Conservation (phyloP, 257 asterid genomes). For the Ligustrum vulgare region DNA sequence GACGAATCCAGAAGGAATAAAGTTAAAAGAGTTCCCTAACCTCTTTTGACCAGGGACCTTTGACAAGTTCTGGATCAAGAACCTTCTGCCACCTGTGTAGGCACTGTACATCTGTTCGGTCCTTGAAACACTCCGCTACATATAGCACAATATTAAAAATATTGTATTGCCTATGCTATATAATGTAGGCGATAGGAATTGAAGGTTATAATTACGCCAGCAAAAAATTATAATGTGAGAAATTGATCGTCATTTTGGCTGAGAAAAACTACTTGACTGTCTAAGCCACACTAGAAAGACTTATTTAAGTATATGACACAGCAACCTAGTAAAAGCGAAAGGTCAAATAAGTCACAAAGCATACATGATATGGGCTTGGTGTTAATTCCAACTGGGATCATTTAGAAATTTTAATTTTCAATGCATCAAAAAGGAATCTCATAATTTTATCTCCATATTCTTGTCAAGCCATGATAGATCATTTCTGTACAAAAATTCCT, state of each 20-base stretch:
- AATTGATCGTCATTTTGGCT: constrained; percentile 8
- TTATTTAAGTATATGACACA: neutral
- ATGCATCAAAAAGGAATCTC: neutral
- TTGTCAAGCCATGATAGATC: neutral
- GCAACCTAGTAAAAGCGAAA: neutral
- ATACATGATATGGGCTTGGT: neutral
- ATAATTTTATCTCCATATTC: neutral
- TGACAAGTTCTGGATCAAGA: constrained; percentile 90
- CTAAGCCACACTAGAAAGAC: neutral
- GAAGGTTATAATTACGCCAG: constrained; percentile 1
- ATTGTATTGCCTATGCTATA: neutral
- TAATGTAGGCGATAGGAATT: constrained; percentile 17
- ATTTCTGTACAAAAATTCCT: neutral
- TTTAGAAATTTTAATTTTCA: neutral
- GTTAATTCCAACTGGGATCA: neutral
- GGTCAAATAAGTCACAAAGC: neutral
- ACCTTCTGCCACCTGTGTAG: constrained; percentile 98
- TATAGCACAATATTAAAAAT: constrained; percentile 6
- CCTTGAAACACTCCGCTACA: constrained; percentile 90
- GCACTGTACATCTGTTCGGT: constrained; percentile 88
- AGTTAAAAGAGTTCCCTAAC: constrained; percentile 38
- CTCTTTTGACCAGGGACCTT: constrained; percentile 99
- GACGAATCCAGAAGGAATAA: constrained; percentile 22
- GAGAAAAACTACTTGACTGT: neutral
- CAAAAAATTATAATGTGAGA: constrained; percentile 24